Conservation (phyloP, 2,329 filamentous ascomycete species). For the Dendryphion nanum region DNA sequence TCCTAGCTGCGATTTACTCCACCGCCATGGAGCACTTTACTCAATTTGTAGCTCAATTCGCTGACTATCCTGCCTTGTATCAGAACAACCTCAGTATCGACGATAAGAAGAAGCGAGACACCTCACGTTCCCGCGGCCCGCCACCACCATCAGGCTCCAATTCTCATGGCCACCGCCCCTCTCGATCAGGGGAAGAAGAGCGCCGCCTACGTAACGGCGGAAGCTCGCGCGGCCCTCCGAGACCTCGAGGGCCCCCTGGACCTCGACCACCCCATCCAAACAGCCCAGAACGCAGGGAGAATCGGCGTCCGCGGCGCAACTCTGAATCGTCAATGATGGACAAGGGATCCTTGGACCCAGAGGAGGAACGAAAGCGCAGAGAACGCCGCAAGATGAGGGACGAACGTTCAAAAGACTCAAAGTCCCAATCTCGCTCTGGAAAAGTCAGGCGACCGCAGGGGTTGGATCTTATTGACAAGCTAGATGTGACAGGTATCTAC, state of each 20-base stretch:
- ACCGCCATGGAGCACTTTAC: slow-evolving; percentile 41
- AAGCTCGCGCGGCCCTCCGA: slow-evolving; percentile 25
- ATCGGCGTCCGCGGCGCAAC: slow-evolving; percentile 65
- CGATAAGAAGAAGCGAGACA: slow-evolving; percentile 46
- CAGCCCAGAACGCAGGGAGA: slow-evolving; percentile 41
- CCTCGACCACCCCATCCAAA: slow-evolving; percentile 33
- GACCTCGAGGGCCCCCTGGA: slow-evolving; percentile 39
- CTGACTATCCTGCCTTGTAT: slow-evolving; percentile 41
- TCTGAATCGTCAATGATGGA: slow-evolving; percentile 75
- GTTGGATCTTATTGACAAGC: slow-evolving; percentile 90
- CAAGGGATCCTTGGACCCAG: slow-evolving; percentile 60
- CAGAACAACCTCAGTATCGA: slow-evolving; percentile 69
- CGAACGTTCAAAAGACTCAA: slow-evolving; percentile 40
- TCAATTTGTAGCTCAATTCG: slow-evolving; percentile 39
- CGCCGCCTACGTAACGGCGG: slow-evolving; percentile 45
- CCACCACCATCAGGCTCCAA: slow-evolving; percentile 50
- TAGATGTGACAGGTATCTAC: slow-evolving; percentile 95
- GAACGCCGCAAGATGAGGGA: slow-evolving; percentile 52
- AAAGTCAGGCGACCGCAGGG: slow-evolving; percentile 45
- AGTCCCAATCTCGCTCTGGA: slow-evolving; percentile 35
- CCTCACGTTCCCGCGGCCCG: slow-evolving; percentile 20
- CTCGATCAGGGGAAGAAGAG: slow-evolving; percentile 64
- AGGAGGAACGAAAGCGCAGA: slow-evolving; percentile 56
- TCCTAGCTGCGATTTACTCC: background rate
- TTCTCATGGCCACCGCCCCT: slow-evolving; percentile 57